These are phyloP conservation scores for Phlebiopsis gigantea DNA, from an alignment of 768 basidiomycete species.

Conservation along the genomic window DNA sequence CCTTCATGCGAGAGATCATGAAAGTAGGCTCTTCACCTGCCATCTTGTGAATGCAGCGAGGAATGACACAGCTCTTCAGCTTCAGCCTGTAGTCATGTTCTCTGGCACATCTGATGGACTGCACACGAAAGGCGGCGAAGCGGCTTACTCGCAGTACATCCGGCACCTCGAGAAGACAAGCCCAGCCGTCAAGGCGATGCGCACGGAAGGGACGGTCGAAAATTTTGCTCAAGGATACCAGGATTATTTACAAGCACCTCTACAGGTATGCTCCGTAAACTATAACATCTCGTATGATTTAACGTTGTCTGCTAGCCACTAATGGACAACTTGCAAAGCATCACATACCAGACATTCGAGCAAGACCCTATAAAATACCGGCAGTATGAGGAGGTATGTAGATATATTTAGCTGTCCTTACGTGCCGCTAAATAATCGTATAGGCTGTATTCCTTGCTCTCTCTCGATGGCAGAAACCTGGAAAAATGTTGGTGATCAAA, in stretches of 20 bases:
- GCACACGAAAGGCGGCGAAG: conserved; percentile 79
- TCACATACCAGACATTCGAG: conserved; percentile 97
- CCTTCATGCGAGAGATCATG: conserved; percentile 86
- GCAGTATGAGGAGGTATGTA: conserved; percentile 84
- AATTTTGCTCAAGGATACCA: conserved; percentile 90
- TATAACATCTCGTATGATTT: conserved; percentile 1
- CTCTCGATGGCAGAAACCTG: conserved; percentile 53
- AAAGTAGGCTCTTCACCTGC: conserved; percentile 29
- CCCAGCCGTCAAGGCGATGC: conserved; percentile 54
- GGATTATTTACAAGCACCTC: conserved; percentile 90
- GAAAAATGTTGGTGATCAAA: conserved; percentile 50
- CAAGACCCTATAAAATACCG: conserved; percentile 95
- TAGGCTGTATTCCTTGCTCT: conserved; percentile 82
- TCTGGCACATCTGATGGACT: conserved; percentile 56
- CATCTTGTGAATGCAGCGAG: background rate
- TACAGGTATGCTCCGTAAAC: conserved; percentile 56
- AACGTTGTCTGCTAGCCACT: conserved; percentile 56
- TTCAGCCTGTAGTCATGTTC: conserved; percentile 80
- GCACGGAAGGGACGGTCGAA: conserved; percentile 73
- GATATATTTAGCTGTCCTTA: conserved; percentile 43
- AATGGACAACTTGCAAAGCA: conserved; percentile 95
- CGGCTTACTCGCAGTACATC: conserved; percentile 88
- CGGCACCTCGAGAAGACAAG: conserved; percentile 80
- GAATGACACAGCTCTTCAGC: conserved; percentile 39
- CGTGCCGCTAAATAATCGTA: background rate